These are phyloP conservation scores for Tuber calosporum DNA, from an alignment of 495 filamentous ascomycete genomes.

Conservation along the genomic window DNA sequence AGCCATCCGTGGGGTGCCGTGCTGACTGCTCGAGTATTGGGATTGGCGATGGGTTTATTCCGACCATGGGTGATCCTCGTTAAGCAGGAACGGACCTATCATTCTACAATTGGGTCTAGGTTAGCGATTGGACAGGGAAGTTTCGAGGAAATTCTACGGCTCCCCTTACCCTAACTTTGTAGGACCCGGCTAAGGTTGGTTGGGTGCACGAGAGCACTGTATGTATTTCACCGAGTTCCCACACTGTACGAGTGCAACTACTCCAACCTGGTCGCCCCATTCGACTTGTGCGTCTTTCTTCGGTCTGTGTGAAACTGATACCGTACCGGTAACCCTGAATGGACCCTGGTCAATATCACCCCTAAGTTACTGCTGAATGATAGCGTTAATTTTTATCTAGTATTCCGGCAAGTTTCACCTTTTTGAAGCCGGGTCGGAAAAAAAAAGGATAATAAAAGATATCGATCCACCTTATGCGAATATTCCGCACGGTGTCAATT, in stretches of 20 bases:
- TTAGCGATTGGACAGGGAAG: not conserved
- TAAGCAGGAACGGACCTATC: not conserved
- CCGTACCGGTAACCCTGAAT: not conserved
- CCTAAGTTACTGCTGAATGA: not conserved
- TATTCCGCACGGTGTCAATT: not conserved
- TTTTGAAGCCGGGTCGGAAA: too few species aligned
- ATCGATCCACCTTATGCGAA: not conserved
- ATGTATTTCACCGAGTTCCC: not conserved
- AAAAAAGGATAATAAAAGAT: too few species aligned
- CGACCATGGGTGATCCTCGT: not conserved
- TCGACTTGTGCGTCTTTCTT: not conserved
- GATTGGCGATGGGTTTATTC: not conserved
- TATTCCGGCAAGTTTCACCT: not conserved
- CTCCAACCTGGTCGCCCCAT: not conserved
- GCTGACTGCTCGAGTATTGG: not conserved
- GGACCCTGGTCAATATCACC: not conserved
- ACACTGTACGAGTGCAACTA: too few species aligned
- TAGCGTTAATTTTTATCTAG: not conserved
- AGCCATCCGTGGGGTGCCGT: not conserved
- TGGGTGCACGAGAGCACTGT: not conserved
- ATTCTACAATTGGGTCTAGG: not conserved
- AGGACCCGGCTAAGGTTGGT: not conserved
- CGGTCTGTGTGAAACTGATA: not conserved
- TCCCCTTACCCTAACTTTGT: not conserved
- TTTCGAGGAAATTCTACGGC: not conserved